Evolutionary conservation across 1,284 basidiomycete genomes (phyloP).

Genomic region (Erythrobasidium hasegawianum): DNA sequence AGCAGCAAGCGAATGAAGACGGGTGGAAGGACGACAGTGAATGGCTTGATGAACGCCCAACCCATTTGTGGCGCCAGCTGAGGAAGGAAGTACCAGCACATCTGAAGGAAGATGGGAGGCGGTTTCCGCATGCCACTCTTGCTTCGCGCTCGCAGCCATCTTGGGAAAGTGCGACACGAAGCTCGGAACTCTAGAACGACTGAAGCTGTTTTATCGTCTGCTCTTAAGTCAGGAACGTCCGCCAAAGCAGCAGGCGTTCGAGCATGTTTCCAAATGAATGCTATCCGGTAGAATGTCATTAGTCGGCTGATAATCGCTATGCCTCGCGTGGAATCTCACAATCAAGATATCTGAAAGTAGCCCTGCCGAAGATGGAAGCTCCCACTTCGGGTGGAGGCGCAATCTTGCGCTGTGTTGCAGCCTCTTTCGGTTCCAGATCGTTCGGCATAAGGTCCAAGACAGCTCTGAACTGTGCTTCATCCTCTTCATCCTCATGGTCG

Average conservation of each 20-base stretch:
- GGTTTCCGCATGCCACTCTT: conserved; percentile 38
- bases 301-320: no score
- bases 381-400: conserved; percentile 38
- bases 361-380: conserved; percentile 47
- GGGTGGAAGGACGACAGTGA: conserved; percentile 53
- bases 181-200: conserved; percentile 51
- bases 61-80: conserved; percentile 47
- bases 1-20: conserved; percentile 55
- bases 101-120: conserved; percentile 49
- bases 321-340: conserved; percentile 40
- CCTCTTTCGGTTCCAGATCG: conserved; percentile 10
- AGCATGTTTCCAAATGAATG: conserved; percentile 53
- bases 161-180: conserved; percentile 35
- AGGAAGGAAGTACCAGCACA: conserved; percentile 50
- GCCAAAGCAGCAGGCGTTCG: conserved; percentile 50
- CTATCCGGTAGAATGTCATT: no score
- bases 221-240: conserved; percentile 54
- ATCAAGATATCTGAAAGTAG: conserved; percentile 51
- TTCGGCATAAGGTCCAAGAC: conserved; percentile 19
- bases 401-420: neutral
- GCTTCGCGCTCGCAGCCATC: conserved; percentile 20
- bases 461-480: conserved; percentile 19
- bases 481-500: conserved; percentile 9
- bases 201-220: conserved; percentile 54
- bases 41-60: conserved; percentile 52